Conservation (phyloP, 2,329 filamentous ascomycete genomes). For the Mycosphaerella sp. region DNA sequence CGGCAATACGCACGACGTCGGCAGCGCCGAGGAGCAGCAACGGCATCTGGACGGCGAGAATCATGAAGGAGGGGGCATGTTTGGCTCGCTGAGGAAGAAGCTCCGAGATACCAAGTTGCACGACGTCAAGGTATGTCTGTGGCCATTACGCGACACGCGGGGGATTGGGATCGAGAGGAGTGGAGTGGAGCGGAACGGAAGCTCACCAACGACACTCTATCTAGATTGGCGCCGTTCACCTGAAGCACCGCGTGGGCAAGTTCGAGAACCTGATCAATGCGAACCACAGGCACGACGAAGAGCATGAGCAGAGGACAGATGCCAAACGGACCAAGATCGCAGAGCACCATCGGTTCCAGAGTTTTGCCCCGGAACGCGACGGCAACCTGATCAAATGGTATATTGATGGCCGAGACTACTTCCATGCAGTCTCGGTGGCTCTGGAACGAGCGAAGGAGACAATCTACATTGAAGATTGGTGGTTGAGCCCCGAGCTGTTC, state of each 20-base stretch:
- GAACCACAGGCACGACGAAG: constrained; percentile 89
- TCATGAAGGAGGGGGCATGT: constrained; percentile 10
- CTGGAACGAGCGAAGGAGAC: constrained; percentile 85
- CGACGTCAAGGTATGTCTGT: constrained; percentile 17
- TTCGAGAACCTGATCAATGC: constrained; percentile 66
- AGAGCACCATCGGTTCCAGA: constrained; percentile 75
- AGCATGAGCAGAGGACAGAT: constrained; percentile 79
- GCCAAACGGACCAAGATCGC: constrained; percentile 66
- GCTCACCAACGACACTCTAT: not conserved
- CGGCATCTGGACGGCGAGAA: constrained; percentile 12
- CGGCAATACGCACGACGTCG: constrained; percentile 19
- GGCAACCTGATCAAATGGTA: constrained; percentile 90
- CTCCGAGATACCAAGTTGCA: constrained; percentile 23
- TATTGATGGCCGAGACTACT: constrained; percentile 91
- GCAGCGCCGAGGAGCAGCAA: constrained; percentile 18
- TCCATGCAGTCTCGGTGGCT: constrained; percentile 83
- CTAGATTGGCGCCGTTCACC: constrained; percentile 49
- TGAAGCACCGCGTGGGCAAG: constrained; percentile 59
- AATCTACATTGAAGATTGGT: constrained; percentile 97
- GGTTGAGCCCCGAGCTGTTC: constrained; percentile 85
- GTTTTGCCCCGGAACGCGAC: constrained; percentile 79
- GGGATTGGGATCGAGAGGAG: not conserved
- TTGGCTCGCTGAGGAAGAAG: constrained; percentile 15
- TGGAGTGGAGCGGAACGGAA: not conserved
- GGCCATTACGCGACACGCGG: too few species aligned